phyloP scores from a whole-genome alignment of 495 filamentous ascomycete genomes.

The Lophium mytilinum region DNA sequence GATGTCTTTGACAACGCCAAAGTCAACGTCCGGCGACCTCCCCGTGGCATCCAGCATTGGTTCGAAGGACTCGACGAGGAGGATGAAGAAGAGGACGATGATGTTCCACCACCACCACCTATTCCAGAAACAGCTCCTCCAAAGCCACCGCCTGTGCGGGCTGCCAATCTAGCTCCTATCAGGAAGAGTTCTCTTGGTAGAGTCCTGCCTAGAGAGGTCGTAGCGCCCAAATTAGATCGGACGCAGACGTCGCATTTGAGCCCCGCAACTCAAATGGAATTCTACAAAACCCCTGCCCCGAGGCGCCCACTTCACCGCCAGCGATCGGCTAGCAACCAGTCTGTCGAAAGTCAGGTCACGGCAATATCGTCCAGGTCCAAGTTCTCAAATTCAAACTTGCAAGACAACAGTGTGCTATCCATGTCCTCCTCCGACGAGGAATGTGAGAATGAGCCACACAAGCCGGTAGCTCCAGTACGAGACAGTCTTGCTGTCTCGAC shows the following conservation, averaged over 20 bases:
- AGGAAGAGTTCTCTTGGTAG: constrained; percentile 11
- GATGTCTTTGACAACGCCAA: constrained; percentile 34
- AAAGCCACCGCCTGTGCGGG: not conserved
- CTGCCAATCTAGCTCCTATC: not conserved
- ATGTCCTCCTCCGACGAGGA: constrained; percentile 53
- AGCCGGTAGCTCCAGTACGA: not conserved
- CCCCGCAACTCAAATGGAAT: not conserved
- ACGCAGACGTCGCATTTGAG: not conserved
- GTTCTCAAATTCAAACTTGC: constrained; percentile 41
- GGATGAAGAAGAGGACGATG: constrained; percentile 27
- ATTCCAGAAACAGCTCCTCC: not conserved
- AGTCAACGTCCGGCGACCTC: constrained; percentile 33
- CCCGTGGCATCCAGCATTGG: constrained; percentile 38
- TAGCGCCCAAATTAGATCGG: not conserved
- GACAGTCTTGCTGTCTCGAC: constrained; percentile 1
- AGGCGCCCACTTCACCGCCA: constrained; percentile 1
- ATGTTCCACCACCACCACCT: not conserved
- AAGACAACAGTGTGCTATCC: constrained; percentile 46
- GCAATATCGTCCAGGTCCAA: constrained; percentile 25
- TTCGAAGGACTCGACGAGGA: constrained; percentile 36
- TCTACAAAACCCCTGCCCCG: not conserved
- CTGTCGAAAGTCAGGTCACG: constrained; percentile 15
- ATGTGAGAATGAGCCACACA: constrained; percentile 32
- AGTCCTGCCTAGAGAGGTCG: not conserved
- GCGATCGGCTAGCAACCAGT: constrained; percentile 19